Conservation (phyloP, 192 early-diverging fungal genomes). For the Coemansia sp. region DNA sequence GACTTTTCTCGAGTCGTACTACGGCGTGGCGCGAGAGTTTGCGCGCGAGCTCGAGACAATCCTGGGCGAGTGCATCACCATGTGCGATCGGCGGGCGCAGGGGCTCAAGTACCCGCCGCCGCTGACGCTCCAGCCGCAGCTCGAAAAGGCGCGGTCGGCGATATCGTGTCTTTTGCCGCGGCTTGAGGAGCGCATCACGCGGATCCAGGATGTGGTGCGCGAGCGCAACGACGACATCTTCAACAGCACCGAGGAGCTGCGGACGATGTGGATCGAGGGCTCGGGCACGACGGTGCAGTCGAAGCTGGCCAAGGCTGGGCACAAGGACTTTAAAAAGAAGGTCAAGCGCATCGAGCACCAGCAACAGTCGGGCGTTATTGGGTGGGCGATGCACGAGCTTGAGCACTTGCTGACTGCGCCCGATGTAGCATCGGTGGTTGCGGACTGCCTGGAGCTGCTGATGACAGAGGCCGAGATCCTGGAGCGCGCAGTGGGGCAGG, state of each 20-base stretch:
- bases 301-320: slow-evolving; percentile 56
- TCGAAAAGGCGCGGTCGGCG: slow-evolving; percentile 30
- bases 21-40: slow-evolving; percentile 54
- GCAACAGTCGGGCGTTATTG: slow-evolving; percentile 55
- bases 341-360: slow-evolving; percentile 61
- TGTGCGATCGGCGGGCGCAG: slow-evolving; percentile 53
- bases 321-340: slow-evolving; percentile 68
- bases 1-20: slow-evolving; percentile 55
- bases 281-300: slow-evolving; percentile 53
- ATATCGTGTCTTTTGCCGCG: slow-evolving; percentile 40
- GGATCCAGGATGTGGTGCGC: slow-evolving; percentile 38
- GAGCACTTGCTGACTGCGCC: slow-evolving; percentile 55
- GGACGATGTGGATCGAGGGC: slow-evolving; percentile 36
- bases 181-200: slow-evolving; percentile 40
- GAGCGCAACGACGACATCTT: slow-evolving; percentile 52
- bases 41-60: slow-evolving; percentile 53
- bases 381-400: slow-evolving; percentile 57
- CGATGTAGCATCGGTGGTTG: slow-evolving; percentile 54
- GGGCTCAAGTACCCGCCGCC: slow-evolving; percentile 51
- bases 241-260: slow-evolving; percentile 27
- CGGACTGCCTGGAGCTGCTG: slow-evolving; percentile 62
- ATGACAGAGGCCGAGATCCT: slow-evolving; percentile 73
- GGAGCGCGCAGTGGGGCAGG: slow-evolving; percentile 59
- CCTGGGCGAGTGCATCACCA: slow-evolving; percentile 51
- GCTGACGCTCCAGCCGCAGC: slow-evolving; percentile 46